Conservation (phyloP, 2,329 filamentous ascomycete species). For the Gyromitra esculenta region DNA sequence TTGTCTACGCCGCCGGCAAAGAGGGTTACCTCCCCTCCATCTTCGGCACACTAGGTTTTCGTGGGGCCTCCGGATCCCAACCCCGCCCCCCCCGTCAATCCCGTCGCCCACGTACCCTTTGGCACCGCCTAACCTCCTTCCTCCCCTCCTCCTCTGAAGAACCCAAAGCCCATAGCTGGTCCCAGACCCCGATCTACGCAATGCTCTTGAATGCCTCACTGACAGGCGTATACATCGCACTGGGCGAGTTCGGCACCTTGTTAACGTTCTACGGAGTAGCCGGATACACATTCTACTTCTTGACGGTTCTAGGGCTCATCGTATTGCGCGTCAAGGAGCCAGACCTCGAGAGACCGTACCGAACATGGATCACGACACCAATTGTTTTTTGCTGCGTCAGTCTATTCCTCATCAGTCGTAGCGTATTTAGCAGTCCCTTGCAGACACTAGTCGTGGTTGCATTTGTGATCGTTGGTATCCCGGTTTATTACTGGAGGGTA, state of each 20-base stretch:
- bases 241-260: slow-evolving; percentile 90
- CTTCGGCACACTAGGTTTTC: slow-evolving; percentile 83
- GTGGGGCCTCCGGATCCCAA: slow-evolving; percentile 61
- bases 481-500: slow-evolving; percentile 89
- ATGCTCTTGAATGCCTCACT: slow-evolving; percentile 81
- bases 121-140: slow-evolving; percentile 29
- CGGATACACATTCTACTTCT: slow-evolving; percentile 96
- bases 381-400: slow-evolving; percentile 99
- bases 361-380: slow-evolving; percentile 95
- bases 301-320: slow-evolving; percentile 92
- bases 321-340: slow-evolving; percentile 88
- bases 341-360: slow-evolving; percentile 86
- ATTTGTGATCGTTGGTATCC: slow-evolving; percentile 84
- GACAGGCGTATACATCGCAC: slow-evolving; percentile 78
- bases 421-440: slow-evolving; percentile 87
- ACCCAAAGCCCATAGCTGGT: slow-evolving; percentile 54
- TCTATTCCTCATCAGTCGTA: slow-evolving; percentile 86
- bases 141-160: slow-evolving; percentile 16
- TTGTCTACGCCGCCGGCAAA: slow-evolving; percentile 93
- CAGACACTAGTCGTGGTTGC: slow-evolving; percentile 90
- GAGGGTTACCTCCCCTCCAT: slow-evolving; percentile 89
- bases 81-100: neutral
- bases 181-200: slow-evolving; percentile 84
- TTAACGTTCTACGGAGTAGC: slow-evolving; percentile 98
- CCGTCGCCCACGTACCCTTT: slow-evolving; percentile 3